Conservation (phyloP, 192 early-diverging fungal genomes). For the Backusella mclennaniae region DNA sequence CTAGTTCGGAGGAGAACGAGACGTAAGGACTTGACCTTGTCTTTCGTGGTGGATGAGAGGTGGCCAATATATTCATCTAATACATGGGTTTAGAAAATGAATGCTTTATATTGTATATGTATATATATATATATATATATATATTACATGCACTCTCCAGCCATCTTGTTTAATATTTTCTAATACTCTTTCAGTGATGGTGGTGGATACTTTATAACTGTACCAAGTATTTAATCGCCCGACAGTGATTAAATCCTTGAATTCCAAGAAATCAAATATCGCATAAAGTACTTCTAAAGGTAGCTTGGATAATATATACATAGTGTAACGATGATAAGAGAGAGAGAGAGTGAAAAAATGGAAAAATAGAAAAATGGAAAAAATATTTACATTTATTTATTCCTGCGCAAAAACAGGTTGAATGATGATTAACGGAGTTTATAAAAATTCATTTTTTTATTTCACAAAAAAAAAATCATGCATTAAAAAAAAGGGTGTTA, state of each 20-base stretch:
- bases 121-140: background rate
- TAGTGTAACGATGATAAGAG: background rate
- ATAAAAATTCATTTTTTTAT: background rate
- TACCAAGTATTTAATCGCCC: slow-evolving; percentile 3
- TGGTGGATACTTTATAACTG: background rate
- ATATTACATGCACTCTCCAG: slow-evolving; percentile 14
- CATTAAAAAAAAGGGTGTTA: background rate
- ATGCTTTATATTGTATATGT: background rate
- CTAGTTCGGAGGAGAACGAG: background rate
- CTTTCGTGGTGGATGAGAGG: background rate
- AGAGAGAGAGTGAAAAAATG: background rate
- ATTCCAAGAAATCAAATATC: background rate
- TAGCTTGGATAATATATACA: slow-evolving; percentile 7
- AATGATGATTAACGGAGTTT: background rate
- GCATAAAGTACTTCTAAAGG: background rate
- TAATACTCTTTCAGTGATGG: background rate
- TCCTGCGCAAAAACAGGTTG: background rate
- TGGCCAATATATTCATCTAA: slow-evolving; percentile 7
- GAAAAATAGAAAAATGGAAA: background rate
- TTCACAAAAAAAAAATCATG: background rate
- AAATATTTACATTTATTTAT: too few species aligned
- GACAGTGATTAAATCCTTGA: background rate
- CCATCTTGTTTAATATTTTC: background rate
- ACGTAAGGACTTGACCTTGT: background rate
- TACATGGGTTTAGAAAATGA: background rate